These are phyloP conservation scores for Quillaja saponaria DNA, from an alignment of 306 rosid species.

Conservation along the genomic window DNA sequence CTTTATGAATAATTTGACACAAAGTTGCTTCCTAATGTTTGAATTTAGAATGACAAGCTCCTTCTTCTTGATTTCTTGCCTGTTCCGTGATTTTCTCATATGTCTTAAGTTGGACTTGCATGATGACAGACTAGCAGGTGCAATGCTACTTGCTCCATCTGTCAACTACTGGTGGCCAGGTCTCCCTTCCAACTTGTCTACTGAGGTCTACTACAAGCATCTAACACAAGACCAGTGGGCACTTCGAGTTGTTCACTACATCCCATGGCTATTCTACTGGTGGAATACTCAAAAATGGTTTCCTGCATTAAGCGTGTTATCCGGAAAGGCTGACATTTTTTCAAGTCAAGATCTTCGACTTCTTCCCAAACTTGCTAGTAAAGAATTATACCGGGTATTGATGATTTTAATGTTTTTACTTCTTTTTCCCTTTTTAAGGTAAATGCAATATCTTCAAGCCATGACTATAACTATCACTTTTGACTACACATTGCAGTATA, in stretches of 20 bases:
- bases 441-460: too few species aligned
- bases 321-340: constrained; percentile 28
- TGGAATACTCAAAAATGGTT: constrained; percentile 60
- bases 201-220: constrained; percentile 39
- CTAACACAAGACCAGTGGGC: constrained; percentile 49
- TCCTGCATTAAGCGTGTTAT: constrained; percentile 41
- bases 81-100: neutral
- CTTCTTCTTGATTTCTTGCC: neutral
- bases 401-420: neutral
- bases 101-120: neutral
- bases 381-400: constrained; percentile 28
- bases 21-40: neutral
- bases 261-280: constrained; percentile 54
- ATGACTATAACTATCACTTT: too few species aligned
- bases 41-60: neutral
- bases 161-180: constrained; percentile 61
- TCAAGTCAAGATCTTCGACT: constrained; percentile 44
- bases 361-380: neutral
- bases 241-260: constrained; percentile 46
- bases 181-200: constrained; percentile 42
- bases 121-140: constrained; percentile 55
- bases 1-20: neutral
- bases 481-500: too few species aligned
- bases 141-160: constrained; percentile 45
- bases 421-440: too few species aligned